These are phyloP conservation scores for Saccharomyces hybrid DNA, from an alignment of 1,139 yeast species.

Conservation along the genomic window DNA sequence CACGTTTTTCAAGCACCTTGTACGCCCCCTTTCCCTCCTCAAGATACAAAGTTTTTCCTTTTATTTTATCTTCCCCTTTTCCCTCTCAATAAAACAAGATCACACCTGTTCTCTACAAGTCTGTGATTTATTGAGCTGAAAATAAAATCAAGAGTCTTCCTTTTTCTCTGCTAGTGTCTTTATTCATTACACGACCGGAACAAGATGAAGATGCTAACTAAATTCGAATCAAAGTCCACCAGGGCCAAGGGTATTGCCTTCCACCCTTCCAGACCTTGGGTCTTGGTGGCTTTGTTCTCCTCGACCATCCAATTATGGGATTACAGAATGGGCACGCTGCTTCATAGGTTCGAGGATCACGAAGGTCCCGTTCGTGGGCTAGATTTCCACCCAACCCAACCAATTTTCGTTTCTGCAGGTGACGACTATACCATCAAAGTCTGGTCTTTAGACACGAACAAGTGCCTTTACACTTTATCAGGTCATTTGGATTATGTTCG, in stretches of 20 bases:
- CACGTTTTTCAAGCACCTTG: background rate
- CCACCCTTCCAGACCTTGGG: constrained; percentile 93
- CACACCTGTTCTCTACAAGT: background rate
- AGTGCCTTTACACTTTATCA: constrained; percentile 80
- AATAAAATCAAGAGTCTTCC: background rate
- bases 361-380: constrained; percentile 96
- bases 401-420: constrained; percentile 93
- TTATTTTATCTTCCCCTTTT: background rate
- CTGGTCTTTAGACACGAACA: constrained; percentile 89
- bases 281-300: constrained; percentile 85
- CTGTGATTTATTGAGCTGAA: background rate
- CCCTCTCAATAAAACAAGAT: background rate
- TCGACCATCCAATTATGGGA: constrained; percentile 98
- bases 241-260: constrained; percentile 98
- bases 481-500: constrained; percentile 96
- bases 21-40: background rate
- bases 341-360: constrained; percentile 95
- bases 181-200: constrained; percentile 1
- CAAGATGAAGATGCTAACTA: constrained; percentile 91
- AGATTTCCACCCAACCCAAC: constrained; percentile 96
- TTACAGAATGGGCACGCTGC: constrained; percentile 96
- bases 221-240: constrained; percentile 96
- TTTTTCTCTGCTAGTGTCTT: constrained; percentile 1
- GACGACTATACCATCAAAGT: constrained; percentile 93
- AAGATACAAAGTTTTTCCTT: background rate